phyloP scores from a whole-genome alignment of 768 basidiomycete genomes.

The Cystofilobasidium bisporidii region DNA sequence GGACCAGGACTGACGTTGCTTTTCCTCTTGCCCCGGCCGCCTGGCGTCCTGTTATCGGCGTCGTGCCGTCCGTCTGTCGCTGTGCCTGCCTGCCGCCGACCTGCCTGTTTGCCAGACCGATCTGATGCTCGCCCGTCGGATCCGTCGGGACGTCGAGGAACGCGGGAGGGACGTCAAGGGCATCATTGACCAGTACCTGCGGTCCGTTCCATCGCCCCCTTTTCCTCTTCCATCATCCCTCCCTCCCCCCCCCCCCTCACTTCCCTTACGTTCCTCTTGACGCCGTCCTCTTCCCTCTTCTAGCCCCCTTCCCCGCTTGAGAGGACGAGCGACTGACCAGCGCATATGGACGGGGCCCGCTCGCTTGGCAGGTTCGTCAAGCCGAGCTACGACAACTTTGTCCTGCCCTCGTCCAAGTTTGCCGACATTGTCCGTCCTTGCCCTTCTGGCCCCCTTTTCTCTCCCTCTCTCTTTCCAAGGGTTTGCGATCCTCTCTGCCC shows the following conservation, averaged over 20 bases:
- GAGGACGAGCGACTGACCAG: no score
- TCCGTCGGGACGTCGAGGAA: constrained; percentile 77
- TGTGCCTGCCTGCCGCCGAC: no score
- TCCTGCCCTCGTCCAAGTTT: constrained; percentile 70
- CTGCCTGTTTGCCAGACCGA: constrained; percentile 57
- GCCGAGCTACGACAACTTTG: constrained; percentile 86
- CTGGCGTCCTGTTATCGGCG: no score
- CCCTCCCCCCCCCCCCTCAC: no score
- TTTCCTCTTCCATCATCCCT: no score
- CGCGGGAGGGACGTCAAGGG: constrained; percentile 76
- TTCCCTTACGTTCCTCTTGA: no score
- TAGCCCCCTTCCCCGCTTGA: no score
- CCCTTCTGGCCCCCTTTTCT: not conserved
- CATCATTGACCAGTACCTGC: constrained; percentile 69
- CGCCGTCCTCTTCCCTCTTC: no score
- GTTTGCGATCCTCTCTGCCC: not conserved
- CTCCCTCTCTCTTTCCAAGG: not conserved
- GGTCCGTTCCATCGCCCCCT: constrained; percentile 1
- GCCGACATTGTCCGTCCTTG: constrained; percentile 67
- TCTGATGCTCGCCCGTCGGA: constrained; percentile 89
- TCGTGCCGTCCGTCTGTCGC: no score
- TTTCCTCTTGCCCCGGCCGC: no score
- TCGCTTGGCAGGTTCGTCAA: constrained; percentile 72
- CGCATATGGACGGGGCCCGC: no score
- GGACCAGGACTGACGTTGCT: no score